A percentile compares a stretch with the other conserved stretches of the same genome.
These are phyloP conservation scores for Teratosphaeria destructans DNA, from an alignment of 2,329 filamentous ascomycete genomes.

Conservation along the genomic window DNA sequence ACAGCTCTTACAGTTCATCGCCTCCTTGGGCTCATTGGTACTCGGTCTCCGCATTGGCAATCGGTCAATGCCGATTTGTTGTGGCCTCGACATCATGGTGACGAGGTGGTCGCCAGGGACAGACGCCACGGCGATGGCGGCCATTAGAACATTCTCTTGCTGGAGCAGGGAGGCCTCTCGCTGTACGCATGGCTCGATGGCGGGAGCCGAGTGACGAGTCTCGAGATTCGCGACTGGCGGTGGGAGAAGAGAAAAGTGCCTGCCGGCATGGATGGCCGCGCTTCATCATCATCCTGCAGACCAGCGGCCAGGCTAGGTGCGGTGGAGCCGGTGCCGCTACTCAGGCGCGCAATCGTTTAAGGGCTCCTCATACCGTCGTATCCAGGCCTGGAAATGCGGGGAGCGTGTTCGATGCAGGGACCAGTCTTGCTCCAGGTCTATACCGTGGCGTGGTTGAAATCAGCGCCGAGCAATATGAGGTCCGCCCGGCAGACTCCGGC, in stretches of 20 bases:
- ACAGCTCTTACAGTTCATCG: slow-evolving; percentile 94
- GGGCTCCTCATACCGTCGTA: not conserved
- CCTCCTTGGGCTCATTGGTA: slow-evolving; percentile 65
- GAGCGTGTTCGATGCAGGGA: not conserved
- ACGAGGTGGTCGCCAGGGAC: slow-evolving; percentile 2
- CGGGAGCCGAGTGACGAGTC: not conserved
- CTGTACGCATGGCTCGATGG: not conserved
- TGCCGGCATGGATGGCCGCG: not conserved
- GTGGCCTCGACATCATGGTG: slow-evolving; percentile 55
- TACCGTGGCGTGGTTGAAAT: not conserved
- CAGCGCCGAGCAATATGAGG: not conserved
- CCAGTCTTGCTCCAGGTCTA: not conserved
- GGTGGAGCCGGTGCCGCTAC: slow-evolving; percentile 4
- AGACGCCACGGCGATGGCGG: slow-evolving; percentile 1
- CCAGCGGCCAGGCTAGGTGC: not conserved
- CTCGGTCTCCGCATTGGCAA: slow-evolving; percentile 59
- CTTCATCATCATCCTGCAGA: not conserved
- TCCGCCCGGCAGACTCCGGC: not conserved
- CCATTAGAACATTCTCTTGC: slow-evolving; percentile 1
- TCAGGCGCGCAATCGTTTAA: not conserved
- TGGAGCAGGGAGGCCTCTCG: not conserved
- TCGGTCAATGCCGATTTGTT: slow-evolving; percentile 72
- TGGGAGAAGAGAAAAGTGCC: not conserved
- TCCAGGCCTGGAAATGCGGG: not conserved
- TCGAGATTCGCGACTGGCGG: not conserved